phyloP scores from a whole-genome alignment of 202 grass and related monocot species.

The Alloteropsis angusta region DNA sequence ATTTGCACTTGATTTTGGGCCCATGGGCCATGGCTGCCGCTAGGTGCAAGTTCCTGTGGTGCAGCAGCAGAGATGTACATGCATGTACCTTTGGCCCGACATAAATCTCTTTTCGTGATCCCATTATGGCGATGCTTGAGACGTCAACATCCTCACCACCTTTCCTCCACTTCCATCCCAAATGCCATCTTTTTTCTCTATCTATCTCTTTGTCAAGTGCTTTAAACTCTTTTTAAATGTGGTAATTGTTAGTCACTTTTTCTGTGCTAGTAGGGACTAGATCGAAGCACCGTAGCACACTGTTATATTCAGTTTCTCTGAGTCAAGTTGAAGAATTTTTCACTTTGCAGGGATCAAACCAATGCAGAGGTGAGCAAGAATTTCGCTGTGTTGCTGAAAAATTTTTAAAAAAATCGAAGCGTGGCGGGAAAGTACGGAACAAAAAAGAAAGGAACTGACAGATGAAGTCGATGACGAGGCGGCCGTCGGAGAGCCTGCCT shows the following conservation, averaged over 20 bases:
- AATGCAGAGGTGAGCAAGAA: neutral
- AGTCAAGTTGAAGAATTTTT: neutral
- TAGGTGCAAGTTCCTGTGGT: neutral
- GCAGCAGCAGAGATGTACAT: neutral
- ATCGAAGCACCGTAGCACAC: neutral
- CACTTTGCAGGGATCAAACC: neutral
- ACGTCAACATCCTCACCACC: neutral
- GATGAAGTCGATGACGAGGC: slow-evolving; percentile 85
- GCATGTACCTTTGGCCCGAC: neutral
- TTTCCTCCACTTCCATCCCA: neutral
- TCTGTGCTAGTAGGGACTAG: neutral
- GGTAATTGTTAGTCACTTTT: neutral
- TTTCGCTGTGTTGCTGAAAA: neutral
- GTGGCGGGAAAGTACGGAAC: neutral
- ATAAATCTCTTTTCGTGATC: slow-evolving; percentile 1
- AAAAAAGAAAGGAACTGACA: slow-evolving; percentile 28
- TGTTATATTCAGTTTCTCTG: neutral
- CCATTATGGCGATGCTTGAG: neutral
- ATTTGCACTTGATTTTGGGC: neutral
- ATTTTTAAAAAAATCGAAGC: neutral
- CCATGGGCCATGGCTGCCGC: neutral
- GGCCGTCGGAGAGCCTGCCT: slow-evolving; percentile 67
- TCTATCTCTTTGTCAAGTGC: neutral
- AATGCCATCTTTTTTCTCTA: neutral
- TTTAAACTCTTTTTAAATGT: neutral